These are phyloP conservation scores for Solanum chiquidenum DNA, from an alignment of 257 asterid genomes.

Conservation along the genomic window DNA sequence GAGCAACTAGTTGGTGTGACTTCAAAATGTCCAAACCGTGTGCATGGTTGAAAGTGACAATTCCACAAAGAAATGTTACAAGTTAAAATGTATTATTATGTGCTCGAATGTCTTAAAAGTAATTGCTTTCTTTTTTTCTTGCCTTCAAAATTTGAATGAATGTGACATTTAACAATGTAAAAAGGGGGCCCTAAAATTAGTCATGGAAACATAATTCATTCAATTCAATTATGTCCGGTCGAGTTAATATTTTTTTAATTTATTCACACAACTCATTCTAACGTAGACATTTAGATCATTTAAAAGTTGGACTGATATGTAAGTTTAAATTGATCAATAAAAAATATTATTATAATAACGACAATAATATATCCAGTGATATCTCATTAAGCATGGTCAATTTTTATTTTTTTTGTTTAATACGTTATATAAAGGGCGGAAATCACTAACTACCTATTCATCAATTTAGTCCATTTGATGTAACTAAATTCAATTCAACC, in stretches of 20 bases:
- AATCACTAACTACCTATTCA: not conserved
- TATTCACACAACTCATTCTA: not conserved
- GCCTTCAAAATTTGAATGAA: not conserved
- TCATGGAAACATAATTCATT: not conserved
- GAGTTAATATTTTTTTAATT: not conserved
- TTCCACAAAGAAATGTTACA: not conserved
- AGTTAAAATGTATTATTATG: not conserved
- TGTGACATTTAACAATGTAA: not conserved
- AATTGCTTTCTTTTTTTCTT: not conserved
- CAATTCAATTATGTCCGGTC: not conserved
- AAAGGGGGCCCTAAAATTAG: not conserved
- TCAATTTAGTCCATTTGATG: not conserved
- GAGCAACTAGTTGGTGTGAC: not conserved
- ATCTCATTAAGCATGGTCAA: too few species aligned
- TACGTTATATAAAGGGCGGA: too few species aligned
- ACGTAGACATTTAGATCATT: not conserved
- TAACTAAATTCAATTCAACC: not conserved
- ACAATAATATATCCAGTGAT: too few species aligned
- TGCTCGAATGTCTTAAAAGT: not conserved
- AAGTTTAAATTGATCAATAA: too few species aligned
- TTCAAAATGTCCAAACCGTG: not conserved
- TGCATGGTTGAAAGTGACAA: not conserved
- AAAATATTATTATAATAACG: too few species aligned
- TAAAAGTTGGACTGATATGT: not conserved
- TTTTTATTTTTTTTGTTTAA: not conserved